A percentile compares a stretch with the other conserved stretches of the same genome.
Conservation (phyloP, 495 filamentous ascomycete genomes). For the Parmelia sp. region DNA sequence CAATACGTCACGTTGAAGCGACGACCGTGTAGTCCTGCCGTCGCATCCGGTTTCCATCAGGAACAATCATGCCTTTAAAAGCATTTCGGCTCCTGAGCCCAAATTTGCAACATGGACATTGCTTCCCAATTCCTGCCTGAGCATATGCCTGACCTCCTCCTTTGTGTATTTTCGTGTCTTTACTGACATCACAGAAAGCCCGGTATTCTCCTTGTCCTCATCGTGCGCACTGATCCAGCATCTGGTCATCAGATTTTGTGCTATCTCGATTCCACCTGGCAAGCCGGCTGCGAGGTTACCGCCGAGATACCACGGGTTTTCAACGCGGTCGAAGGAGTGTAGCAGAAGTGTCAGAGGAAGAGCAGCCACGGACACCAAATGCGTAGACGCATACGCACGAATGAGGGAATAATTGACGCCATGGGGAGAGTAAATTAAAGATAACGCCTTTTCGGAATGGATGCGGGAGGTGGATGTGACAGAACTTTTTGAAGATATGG, state of each 20-base stretch:
- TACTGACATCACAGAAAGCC: conserved; percentile 45
- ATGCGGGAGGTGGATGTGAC: conserved; percentile 28
- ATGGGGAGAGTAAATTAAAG: conserved; percentile 56
- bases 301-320: conserved; percentile 60
- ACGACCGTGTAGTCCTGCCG: background rate
- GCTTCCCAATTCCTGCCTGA: conserved; percentile 18
- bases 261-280: conserved; percentile 53
- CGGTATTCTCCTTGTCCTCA: conserved; percentile 53
- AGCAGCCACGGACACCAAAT: conserved; percentile 51
- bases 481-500: conserved; percentile 19
- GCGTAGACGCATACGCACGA: conserved; percentile 45
- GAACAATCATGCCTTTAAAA: conserved; percentile 15
- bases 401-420: conserved; percentile 47
- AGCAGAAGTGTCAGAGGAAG: conserved; percentile 57
- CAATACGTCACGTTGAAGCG: background rate
- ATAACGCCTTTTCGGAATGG: conserved; percentile 38
- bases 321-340: conserved; percentile 54
- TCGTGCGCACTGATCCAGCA: conserved; percentile 63
- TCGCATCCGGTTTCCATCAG: background rate
- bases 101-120: conserved; percentile 18
- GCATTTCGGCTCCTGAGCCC: conserved; percentile 22
- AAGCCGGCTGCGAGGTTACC: conserved; percentile 54
- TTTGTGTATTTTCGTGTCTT: conserved; percentile 63
- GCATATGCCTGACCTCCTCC: conserved; percentile 58
- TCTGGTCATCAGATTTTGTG: conserved; percentile 44